Evolutionary conservation across 2,329 filamentous ascomycete genomes (phyloP).

Genomic region (Sphaerostilbella broomeana): DNA sequence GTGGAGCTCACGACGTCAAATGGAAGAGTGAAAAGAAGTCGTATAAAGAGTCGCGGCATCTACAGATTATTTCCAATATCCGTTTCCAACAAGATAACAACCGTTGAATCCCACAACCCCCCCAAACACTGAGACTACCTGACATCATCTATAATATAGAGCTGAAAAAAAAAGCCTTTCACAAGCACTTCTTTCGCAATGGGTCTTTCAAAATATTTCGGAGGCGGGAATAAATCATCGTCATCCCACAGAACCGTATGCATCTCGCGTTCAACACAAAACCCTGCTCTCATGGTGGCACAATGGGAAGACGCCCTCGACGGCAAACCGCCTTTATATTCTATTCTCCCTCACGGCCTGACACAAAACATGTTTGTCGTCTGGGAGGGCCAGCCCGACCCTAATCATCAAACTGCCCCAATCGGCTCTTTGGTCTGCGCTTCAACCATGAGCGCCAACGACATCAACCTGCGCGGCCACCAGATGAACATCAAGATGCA

Average conservation of each 20-base stretch:
- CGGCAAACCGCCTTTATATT: not conserved
- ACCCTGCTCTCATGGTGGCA: not conserved
- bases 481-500: constrained; percentile 2
- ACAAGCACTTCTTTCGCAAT: too few species aligned
- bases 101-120: too few species aligned
- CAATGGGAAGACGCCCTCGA: constrained; percentile 1
- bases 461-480: not conserved
- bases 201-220: too few species aligned
- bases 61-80: too few species aligned
- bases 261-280: not conserved
- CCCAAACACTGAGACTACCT: too few species aligned
- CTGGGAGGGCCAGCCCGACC: constrained; percentile 1
- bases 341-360: constrained; percentile 2
- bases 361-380: not conserved
- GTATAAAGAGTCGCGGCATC: too few species aligned
- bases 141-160: too few species aligned
- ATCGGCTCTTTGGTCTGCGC: constrained; percentile 1
- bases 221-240: too few species aligned
- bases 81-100: too few species aligned
- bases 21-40: not conserved
- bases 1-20: too few species aligned
- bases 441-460: not conserved
- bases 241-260: not conserved
- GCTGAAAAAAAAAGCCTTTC: too few species aligned
- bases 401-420: not conserved